A percentile compares a stretch with the other conserved stretches of the same genome.
Evolutionary conservation across 2,329 filamentous ascomycete genomes (phyloP).

Genomic region (Laburnicola sp.): DNA sequence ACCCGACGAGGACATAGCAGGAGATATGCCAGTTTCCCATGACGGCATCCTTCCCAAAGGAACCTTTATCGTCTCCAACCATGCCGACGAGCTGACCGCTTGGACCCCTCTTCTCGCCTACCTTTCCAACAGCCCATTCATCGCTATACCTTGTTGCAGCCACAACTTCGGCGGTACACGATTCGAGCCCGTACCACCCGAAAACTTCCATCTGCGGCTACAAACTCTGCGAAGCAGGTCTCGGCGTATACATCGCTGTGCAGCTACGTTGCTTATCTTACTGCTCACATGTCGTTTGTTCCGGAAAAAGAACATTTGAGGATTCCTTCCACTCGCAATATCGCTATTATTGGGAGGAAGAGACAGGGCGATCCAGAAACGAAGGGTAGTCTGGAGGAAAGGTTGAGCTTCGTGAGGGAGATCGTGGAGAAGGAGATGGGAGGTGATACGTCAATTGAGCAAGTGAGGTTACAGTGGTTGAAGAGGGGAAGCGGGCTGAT

Average conservation of each 20-base stretch:
- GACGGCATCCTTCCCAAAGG: conserved; percentile 69
- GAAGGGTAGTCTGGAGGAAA: conserved; percentile 62
- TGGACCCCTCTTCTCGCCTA: conserved; percentile 92
- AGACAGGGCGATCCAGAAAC: conserved; percentile 43
- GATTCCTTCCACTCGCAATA: conserved; percentile 90
- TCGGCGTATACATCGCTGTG: conserved; percentile 86
- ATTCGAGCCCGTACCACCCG: conserved; percentile 60
- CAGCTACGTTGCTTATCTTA: conserved; percentile 72
- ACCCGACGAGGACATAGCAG: not conserved
- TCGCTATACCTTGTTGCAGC: conserved; percentile 94
- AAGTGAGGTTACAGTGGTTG: conserved; percentile 56
- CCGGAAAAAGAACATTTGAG: conserved; percentile 83
- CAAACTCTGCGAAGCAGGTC: conserved; percentile 43
- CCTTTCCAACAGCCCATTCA: conserved; percentile 75
- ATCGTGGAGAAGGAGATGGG: conserved; percentile 61
- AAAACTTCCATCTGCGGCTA: conserved; percentile 17
- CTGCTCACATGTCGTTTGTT: conserved; percentile 71
- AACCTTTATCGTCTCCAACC: conserved; percentile 95
- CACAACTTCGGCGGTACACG: conserved; percentile 76
- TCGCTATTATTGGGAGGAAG: conserved; percentile 71
- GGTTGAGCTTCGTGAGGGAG: conserved; percentile 62
- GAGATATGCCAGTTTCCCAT: conserved; percentile 40
- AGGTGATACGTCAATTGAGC: conserved; percentile 42
- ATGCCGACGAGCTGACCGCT: conserved; percentile 91
- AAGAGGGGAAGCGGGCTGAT: conserved; percentile 54